phyloP scores from a whole-genome alignment of 2,329 filamentous ascomycete genomes.

The Ceratocystis smalleyi region DNA sequence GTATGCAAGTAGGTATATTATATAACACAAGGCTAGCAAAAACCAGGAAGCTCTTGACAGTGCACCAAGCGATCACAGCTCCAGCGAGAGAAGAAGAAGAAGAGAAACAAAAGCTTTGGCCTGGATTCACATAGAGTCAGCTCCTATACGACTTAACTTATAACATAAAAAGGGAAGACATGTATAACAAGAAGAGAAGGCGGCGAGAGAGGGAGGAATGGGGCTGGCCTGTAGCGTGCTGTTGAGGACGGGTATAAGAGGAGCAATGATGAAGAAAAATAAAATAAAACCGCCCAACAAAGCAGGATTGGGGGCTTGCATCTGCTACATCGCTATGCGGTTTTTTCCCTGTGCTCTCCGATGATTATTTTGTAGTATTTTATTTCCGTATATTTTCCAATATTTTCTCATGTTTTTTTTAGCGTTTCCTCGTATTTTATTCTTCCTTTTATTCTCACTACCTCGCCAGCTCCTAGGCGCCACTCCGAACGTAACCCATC shows the following conservation, averaged over 20 bases:
- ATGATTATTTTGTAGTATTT: neutral
- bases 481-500: slow-evolving; percentile 5
- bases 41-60: neutral
- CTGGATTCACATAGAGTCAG: neutral
- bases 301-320: too few relatives aligned
- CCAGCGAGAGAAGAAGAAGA: neutral
- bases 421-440: neutral
- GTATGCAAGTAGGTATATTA: neutral
- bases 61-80: neutral
- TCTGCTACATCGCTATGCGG: too few relatives aligned
- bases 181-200: too few relatives aligned
- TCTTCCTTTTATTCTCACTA: neutral
- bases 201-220: too few relatives aligned
- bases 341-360: too few relatives aligned
- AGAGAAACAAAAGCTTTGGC: neutral
- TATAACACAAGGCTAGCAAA: neutral
- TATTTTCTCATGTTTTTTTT: neutral
- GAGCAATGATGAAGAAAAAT: too few relatives aligned
- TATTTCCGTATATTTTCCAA: neutral
- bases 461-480: neutral
- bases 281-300: too few relatives aligned
- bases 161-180: too few relatives aligned
- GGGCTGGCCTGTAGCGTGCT: too few relatives aligned
- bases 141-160: neutral
- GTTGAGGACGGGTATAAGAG: too few relatives aligned